Base-by-base conservation (phyloP, 139 green algal species). In the Medakamo hakoo region DNA sequence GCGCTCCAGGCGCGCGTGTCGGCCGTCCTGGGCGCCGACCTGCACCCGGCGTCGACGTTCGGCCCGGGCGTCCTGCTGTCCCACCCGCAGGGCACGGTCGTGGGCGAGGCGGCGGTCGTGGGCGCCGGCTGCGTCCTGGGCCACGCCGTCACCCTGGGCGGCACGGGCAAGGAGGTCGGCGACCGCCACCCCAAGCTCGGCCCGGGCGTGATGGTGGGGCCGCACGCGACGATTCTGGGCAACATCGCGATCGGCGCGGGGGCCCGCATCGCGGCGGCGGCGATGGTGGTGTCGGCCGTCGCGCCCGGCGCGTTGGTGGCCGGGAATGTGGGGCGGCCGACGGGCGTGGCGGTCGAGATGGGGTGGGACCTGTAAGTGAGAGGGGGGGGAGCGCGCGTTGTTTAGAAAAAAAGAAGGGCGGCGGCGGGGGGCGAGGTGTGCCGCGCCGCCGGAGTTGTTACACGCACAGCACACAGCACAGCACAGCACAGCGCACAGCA, bases 171-270 rank as follows among this genome's bases (percentile, higher is more conserved):
- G 72, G 85, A 89, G 30, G 71, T 76, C 0, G 93, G 93, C 3
- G 86, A 99, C 72, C 81, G 93, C 23, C 93, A 99, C 68, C 92
- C 92, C 30, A 98, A 97, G 79, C 78, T 96, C 3, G 65, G 63
- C 2, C 78, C 93, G 71, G 88, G 91, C 58, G 92, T 96, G 28
- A 75, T 95, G 27, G 91, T 97, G 21, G 90, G 88, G 0, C 86
- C 88, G 26, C 78, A 63, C 4, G 88, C 89, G 5, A 95, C 87
- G 26, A 80, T 98, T 21, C 74, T 98, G 49, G 85, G 93, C 57
- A 97, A 97, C 81, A 98, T 99, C 71, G 29, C 5, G 1, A 74
- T 99, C 16, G 93, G 89, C 19, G 75, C 86, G 55, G 89, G 92
- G 20, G 82, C 86, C 16, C 85, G 40, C 40, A 82, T 93, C 30